These are phyloP conservation scores for Clitoria ternatea DNA, from an alignment of 306 rosid species.

Conservation along the genomic window DNA sequence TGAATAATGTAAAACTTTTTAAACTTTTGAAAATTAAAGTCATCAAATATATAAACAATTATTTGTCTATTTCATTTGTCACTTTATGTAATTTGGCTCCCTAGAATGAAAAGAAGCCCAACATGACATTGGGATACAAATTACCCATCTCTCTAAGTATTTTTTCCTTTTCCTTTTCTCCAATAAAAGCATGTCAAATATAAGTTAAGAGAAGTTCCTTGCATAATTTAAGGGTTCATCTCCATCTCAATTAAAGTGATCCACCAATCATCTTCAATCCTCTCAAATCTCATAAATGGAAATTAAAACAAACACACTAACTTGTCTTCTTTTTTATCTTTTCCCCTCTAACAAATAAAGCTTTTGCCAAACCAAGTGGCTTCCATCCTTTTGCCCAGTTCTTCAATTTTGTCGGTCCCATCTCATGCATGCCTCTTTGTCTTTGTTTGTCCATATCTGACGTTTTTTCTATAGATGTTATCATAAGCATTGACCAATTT, in stretches of 20 bases:
- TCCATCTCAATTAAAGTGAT: too few species aligned
- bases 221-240: too few species aligned
- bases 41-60: too few species aligned
- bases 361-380: neutral
- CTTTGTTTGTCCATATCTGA: neutral
- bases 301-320: neutral
- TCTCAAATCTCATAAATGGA: too few species aligned
- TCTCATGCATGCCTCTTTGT: neutral
- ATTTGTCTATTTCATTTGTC: neutral
- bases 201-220: too few species aligned
- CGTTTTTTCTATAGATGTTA: neutral
- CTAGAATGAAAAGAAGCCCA: neutral
- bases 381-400: neutral
- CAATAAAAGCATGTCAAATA: too few species aligned
- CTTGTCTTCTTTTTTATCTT: neutral
- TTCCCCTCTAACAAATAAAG: too few species aligned
- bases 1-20: too few species aligned
- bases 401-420: neutral
- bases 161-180: too few species aligned
- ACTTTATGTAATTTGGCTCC: neutral
- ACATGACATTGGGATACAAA: too few species aligned
- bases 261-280: neutral
- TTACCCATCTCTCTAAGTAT: too few species aligned
- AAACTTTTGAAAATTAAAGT: too few species aligned
- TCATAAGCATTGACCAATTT: neutral